A percentile compares a stretch with the other conserved stretches of the same genome.
phyloP scores from a whole-genome alignment of 768 basidiomycete genomes.

The Infundibulicybe gibba region DNA sequence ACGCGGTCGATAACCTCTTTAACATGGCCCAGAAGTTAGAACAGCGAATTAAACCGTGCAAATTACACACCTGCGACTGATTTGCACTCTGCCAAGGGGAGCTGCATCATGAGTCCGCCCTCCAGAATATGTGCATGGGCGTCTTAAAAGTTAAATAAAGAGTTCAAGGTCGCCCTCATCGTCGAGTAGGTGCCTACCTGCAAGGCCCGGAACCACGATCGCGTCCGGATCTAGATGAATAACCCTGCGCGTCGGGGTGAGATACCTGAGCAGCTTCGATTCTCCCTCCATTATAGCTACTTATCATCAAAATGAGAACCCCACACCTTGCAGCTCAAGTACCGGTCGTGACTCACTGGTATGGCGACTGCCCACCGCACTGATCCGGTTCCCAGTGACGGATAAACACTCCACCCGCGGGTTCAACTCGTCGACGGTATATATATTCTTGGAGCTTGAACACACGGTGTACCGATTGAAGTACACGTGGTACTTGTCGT shows the following conservation, averaged over 20 bases:
- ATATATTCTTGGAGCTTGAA: constrained; percentile 47
- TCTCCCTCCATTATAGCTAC: not conserved
- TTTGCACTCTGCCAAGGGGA: constrained; percentile 54
- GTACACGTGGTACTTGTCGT: constrained; percentile 19
- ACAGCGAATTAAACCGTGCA: no score
- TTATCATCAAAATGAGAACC: constrained; percentile 8
- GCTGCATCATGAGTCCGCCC: constrained; percentile 68
- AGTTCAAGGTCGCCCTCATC: not conserved
- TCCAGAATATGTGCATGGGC: constrained; percentile 77
- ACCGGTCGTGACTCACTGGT: constrained; percentile 2
- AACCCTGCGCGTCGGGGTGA: constrained; percentile 5
- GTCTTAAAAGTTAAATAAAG: constrained; percentile 39
- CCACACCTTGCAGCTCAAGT: not conserved
- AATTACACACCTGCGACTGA: constrained; percentile 52
- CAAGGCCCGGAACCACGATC: constrained; percentile 68
- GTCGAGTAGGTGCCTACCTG: constrained; percentile 40
- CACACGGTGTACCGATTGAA: constrained; percentile 51
- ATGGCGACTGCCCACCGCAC: constrained; percentile 48
- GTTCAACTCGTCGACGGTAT: constrained; percentile 58
- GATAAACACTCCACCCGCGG: constrained; percentile 63
- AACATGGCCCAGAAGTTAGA: no score
- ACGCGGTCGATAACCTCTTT: constrained; percentile 63
- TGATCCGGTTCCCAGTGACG: constrained; percentile 43
- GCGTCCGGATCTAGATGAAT: constrained; percentile 19
- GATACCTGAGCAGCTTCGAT: constrained; percentile 2